These are phyloP conservation scores for Cucumis variabilis DNA, from an alignment of 331 rosid genomes.

Conservation along the genomic window DNA sequence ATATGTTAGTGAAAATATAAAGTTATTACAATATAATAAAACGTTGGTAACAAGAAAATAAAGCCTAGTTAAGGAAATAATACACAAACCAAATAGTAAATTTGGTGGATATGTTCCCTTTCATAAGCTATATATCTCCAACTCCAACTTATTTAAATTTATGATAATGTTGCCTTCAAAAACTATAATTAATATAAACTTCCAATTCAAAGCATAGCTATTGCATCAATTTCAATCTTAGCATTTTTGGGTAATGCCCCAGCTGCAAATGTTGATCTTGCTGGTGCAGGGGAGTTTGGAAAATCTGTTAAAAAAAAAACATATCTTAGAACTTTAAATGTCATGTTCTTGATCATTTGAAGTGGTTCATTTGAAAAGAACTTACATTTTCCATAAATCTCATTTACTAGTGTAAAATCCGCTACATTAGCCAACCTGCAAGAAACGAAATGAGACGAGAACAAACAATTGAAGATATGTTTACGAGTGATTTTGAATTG, in stretches of 20 bases:
- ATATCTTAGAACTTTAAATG: background rate
- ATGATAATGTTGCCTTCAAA: background rate
- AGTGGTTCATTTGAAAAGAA: constrained; percentile 22
- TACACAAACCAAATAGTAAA: constrained; percentile 4
- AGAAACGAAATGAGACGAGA: constrained; percentile 28
- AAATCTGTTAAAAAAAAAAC: constrained; percentile 47
- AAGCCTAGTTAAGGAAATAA: background rate
- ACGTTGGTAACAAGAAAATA: constrained; percentile 24
- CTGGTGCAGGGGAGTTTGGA: constrained; percentile 61
- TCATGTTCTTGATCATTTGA: background rate
- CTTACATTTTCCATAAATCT: constrained; percentile 86
- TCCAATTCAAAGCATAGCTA: constrained; percentile 64
- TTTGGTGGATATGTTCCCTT: background rate
- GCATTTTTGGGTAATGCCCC: constrained; percentile 85
- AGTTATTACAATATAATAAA: background rate
- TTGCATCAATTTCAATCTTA: constrained; percentile 84
- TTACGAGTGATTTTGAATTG: too few relatives aligned
- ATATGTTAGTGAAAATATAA: background rate
- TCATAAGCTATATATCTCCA: background rate
- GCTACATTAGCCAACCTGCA: constrained; percentile 77
- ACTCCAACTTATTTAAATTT: constrained; percentile 39
- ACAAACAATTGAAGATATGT: background rate
- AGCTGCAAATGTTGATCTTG: constrained; percentile 80
- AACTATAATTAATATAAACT: background rate
- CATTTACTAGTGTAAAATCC: constrained; percentile 46